Evolutionary conservation across 2,329 filamentous ascomycete genomes (phyloP), one percentile per base, ranked within the genome.

Genomic region (Nothopassalora personata): DNA sequence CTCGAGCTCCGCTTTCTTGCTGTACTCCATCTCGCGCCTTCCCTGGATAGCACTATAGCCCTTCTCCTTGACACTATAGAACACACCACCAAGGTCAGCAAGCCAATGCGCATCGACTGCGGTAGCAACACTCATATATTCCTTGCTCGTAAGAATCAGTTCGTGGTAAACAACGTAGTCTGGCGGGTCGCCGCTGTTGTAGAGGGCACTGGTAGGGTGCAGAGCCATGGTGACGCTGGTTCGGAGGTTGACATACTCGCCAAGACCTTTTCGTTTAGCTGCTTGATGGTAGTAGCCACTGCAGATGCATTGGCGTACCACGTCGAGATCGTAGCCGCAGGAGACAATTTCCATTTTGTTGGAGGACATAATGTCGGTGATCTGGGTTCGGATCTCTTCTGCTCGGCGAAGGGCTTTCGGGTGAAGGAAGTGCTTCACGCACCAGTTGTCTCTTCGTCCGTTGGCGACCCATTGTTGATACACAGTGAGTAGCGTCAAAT

Each of bases 101-200:
- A 99, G 84, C 94, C 94, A 99, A 72, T 95, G 91, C 54, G 94
- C 93, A 73, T 99, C 94, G 1, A 99, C 94, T 1, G 91, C 86
- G 4, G 94, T 99, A 9, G 99, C 94, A 4, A 91, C 96, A 3
- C 90, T 95, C 86, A 99, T 97, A 78, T 97, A 99, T 73, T 97
- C 94, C 72, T 96, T 97, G 58, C 87, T 90, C 0, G 94, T 99
- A 61, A 99, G 84, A 68, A 99, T 96, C 59, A 99, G 84, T 75
- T 99, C 94, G 79, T 99, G 94, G 75, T 99, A 99, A 46, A 99
- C 86, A 54, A 99, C 91, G 71, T 97, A 97, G 72, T 99, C 94
- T 1, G 95, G 94, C 27, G 96, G 84, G 74, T 96, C 95, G 4
- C 94, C 94, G 1, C 91, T 81, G 27, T 94, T 94, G 72, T 97